Evolutionary conservation across 768 basidiomycete genomes (phyloP).

Genomic region (Boletus rufocinnamomeus): DNA sequence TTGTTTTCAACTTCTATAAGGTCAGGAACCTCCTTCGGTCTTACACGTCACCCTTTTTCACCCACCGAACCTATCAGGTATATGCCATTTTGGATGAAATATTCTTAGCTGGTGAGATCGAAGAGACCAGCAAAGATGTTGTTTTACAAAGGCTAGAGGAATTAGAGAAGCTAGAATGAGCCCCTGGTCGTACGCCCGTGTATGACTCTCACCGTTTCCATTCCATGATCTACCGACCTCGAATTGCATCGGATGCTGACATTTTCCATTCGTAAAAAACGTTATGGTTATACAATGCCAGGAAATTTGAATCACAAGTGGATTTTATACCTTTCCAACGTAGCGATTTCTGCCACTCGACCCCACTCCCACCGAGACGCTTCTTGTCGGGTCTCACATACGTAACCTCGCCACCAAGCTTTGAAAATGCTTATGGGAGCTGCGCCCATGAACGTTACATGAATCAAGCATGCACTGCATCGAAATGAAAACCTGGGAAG

Average conservation of each 20-base stretch:
- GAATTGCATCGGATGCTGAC: slow-evolving; percentile 16
- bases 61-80: slow-evolving; percentile 52
- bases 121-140: slow-evolving; percentile 97
- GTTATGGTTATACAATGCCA: neutral
- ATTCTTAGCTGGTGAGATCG: slow-evolving; percentile 96
- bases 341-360: neutral
- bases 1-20: slow-evolving; percentile 99
- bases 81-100: slow-evolving; percentile 99
- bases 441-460: neutral
- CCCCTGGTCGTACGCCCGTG: slow-evolving; percentile 4
- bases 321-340: neutral
- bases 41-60: slow-evolving; percentile 8
- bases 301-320: slow-evolving; percentile 1
- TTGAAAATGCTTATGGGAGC: neutral
- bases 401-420: neutral
- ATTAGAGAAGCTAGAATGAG: slow-evolving; percentile 88
- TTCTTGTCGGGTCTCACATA: neutral
- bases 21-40: slow-evolving; percentile 37
- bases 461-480: neutral
- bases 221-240: slow-evolving; percentile 10
- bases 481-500: neutral
- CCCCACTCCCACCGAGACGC: neutral
- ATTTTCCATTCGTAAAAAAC: slow-evolving; percentile 11
- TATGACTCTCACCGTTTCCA: slow-evolving; percentile 8
- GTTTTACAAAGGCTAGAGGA: slow-evolving; percentile 88